Base-by-base conservation (phyloP, 257 asterid genomes). In the Jacaranda mimosifolia region DNA sequence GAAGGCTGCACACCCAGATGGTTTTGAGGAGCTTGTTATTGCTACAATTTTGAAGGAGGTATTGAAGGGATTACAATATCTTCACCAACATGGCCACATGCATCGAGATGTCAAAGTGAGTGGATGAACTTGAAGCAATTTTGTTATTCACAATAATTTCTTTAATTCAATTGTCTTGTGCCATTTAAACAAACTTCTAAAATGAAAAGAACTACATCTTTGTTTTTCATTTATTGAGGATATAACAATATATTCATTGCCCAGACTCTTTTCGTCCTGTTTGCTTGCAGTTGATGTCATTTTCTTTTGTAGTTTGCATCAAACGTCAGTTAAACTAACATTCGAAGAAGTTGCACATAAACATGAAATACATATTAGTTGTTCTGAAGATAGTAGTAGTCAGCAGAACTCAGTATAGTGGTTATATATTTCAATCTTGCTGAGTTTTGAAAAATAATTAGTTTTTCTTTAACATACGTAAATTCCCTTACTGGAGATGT, bases 91-190 rank as follows among this genome's bases (percentile, higher is more conserved):
- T 69, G 99, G 99, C 49, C 98, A 90, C 87, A 96, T 96, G 78
- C 99, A 96, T 78, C 92, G 99, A 38, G 98, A 96, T 86, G 95
- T 96, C 55, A 96, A 96, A 85, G 99, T 96, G 81, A 87, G 96
- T 87, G 70, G 53, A 32, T 57, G 32, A 57, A 32, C 39, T 60
- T 72, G 71, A 76, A 72, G 53, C 82, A 74, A 3, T 46, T 76
- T 21, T 35, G 39, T 42, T 70, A 35, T 69, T 18, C 11, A 18
- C 52, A 45, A 9, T 56, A 8, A 18, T 58, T 73, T 36, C 43
- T 57, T 39, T 70, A 35, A n/a, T 79, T 59, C 51, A 17, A 49
- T 69, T 53, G 18, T 35, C 65, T 66, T 3, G 56, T 35, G 75
- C 66, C 63, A 64, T 74, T 62, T 17, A 11, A 13, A 19, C 51